Evolutionary conservation across 768 basidiomycete genomes (phyloP).

Genomic region (Mycena maculata): DNA sequence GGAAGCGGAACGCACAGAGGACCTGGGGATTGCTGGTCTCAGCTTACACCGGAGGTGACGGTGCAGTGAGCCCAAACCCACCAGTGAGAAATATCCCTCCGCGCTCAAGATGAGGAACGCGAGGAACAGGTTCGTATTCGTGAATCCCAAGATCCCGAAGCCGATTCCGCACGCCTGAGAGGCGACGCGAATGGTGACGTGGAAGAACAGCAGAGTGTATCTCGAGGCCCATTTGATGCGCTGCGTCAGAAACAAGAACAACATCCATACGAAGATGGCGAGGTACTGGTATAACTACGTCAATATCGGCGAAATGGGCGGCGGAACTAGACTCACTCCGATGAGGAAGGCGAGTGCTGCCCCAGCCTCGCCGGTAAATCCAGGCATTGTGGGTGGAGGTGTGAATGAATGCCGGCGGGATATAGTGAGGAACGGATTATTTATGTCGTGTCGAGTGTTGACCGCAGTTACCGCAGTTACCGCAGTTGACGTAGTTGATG

Average conservation of each 20-base stretch:
- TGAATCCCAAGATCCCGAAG: constrained; percentile 19
- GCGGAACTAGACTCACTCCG: constrained; percentile 4
- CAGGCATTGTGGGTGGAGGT: constrained; percentile 1
- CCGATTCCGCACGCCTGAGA: constrained; percentile 18
- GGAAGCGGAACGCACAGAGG: constrained; percentile 20
- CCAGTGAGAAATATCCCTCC: constrained; percentile 20
- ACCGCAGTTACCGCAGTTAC: too few relatives aligned
- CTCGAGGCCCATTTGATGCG: constrained; percentile 21
- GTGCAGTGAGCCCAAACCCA: not conserved
- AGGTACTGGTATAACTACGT: constrained; percentile 3
- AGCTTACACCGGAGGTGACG: not conserved
- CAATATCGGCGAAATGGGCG: not conserved
- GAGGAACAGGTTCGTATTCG: constrained; percentile 10
- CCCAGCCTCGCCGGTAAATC: constrained; percentile 18
- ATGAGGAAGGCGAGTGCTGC: constrained; percentile 19
- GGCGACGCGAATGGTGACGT: constrained; percentile 14
- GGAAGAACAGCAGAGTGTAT: constrained; percentile 19
- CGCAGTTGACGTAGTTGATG: too few relatives aligned
- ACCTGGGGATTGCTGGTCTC: not conserved
- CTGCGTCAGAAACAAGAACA: constrained; percentile 14
- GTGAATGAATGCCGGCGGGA: too few relatives aligned
- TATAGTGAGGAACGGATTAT: too few relatives aligned
- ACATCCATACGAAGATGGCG: constrained; percentile 8
- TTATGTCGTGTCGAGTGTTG: too few relatives aligned
- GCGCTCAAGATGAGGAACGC: constrained; percentile 19